Conservation (phyloP, 192 early-diverging fungal species). For the Coemansia sp. region DNA sequence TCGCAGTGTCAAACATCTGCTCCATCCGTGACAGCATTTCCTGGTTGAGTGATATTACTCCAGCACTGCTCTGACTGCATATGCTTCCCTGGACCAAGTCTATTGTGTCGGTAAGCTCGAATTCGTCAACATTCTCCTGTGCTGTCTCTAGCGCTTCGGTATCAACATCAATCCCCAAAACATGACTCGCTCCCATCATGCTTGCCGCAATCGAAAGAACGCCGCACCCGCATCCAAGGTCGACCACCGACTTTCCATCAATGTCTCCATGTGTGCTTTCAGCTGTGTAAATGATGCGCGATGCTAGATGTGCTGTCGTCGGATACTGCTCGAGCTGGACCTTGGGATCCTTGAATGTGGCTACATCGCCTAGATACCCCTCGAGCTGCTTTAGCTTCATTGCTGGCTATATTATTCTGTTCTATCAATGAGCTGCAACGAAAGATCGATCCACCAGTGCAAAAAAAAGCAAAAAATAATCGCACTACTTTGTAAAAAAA, state of each 20-base stretch:
- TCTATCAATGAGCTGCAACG: too few species aligned
- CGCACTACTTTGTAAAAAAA: too few species aligned
- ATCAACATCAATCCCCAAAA: constrained; percentile 70
- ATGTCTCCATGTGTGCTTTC: constrained; percentile 72
- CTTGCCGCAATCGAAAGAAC: constrained; percentile 67
- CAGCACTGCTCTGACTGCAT: constrained; percentile 10
- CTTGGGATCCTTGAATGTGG: constrained; percentile 67
- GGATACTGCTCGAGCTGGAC: constrained; percentile 79
- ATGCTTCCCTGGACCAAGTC: constrained; percentile 66
- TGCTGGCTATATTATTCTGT: background rate
- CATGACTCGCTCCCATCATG: constrained; percentile 60
- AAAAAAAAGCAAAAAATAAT: too few species aligned
- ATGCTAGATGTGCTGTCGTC: constrained; percentile 73
- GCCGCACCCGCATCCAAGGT: constrained; percentile 79
- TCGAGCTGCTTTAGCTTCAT: constrained; percentile 79
- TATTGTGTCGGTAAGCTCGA: constrained; percentile 59
- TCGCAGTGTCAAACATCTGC: constrained; percentile 67
- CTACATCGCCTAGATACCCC: constrained; percentile 62
- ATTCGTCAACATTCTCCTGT: constrained; percentile 61
- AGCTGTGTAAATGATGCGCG: constrained; percentile 75
- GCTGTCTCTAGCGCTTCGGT: constrained; percentile 69
- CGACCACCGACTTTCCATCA: constrained; percentile 66
- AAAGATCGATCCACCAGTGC: too few species aligned
- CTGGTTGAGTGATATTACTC: constrained; percentile 22
- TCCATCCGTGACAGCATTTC: constrained; percentile 48